These are phyloP conservation scores for Acmispon strigosus DNA, from an alignment of 306 rosid genomes.

Conservation along the genomic window DNA sequence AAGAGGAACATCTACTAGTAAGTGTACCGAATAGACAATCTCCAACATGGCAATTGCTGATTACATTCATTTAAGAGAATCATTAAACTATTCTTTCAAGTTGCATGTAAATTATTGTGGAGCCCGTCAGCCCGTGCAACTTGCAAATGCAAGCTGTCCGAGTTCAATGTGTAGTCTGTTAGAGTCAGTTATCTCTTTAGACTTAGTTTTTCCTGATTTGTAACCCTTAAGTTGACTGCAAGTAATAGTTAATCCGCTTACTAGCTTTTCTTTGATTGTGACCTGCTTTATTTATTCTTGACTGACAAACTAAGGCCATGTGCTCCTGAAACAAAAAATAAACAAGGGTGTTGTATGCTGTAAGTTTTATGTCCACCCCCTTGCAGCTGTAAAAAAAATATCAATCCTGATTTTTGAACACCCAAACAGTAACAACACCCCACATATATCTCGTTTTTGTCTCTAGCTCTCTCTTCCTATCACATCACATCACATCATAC, in stretches of 20 bases:
- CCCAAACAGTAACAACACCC: no score
- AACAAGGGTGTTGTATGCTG: neutral
- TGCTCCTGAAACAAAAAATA: neutral
- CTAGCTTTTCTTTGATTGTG: neutral
- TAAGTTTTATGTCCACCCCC: neutral
- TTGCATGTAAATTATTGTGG: neutral
- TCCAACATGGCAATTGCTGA: conserved; percentile 1
- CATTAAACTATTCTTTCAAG: neutral
- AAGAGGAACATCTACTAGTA: conserved; percentile 81
- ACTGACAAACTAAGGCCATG: neutral
- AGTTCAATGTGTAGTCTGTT: neutral
- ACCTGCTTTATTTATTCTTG: neutral
- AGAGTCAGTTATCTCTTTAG: neutral
- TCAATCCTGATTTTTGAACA: no score
- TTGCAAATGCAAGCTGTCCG: conserved; percentile 4
- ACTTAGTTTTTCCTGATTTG: neutral
- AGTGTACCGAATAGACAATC: conserved; percentile 29
- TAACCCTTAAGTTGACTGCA: neutral
- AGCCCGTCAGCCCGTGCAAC: conserved; percentile 12
- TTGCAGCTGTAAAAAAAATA: neutral
- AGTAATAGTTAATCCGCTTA: neutral
- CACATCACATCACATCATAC: no score
- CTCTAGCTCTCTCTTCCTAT: no score
- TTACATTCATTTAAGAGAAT: conserved; percentile 11
- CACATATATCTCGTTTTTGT: no score